A percentile compares a stretch with the other conserved stretches of the same genome.
Conservation (phyloP, 257 asterid species). For the Scutellaria minor region DNA sequence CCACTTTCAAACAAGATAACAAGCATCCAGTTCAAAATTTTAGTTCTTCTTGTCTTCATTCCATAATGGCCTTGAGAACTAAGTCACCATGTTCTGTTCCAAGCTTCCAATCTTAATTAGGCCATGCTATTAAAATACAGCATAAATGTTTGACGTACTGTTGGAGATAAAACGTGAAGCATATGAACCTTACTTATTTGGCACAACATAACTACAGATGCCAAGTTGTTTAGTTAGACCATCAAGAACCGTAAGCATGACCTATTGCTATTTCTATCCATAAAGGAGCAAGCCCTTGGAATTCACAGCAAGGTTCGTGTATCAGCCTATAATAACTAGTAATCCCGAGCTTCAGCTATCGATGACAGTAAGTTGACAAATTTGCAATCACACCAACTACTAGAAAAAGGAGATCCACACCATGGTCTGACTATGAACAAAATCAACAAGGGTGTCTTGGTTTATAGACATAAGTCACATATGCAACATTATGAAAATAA, state of each 20-base stretch:
- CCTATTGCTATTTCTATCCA: neutral
- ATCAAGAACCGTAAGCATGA: neutral
- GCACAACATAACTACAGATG: neutral
- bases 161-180: neutral
- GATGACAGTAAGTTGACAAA: neutral
- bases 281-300: neutral
- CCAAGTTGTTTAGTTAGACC: neutral
- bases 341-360: neutral
- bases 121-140: neutral
- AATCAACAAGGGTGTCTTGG: neutral
- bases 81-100: slow-evolving; percentile 7
- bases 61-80: neutral
- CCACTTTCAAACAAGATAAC: neutral
- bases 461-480: neutral
- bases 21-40: neutral
- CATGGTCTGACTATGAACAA: neutral
- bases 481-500: neutral
- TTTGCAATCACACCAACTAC: neutral
- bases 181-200: neutral
- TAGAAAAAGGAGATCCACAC: neutral
- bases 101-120: neutral
- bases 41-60: neutral
- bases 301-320: neutral
- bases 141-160: neutral
- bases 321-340: neutral